phyloP scores from a whole-genome alignment of 2,329 filamentous ascomycete species.

The Fusarium pseudonygamai region DNA sequence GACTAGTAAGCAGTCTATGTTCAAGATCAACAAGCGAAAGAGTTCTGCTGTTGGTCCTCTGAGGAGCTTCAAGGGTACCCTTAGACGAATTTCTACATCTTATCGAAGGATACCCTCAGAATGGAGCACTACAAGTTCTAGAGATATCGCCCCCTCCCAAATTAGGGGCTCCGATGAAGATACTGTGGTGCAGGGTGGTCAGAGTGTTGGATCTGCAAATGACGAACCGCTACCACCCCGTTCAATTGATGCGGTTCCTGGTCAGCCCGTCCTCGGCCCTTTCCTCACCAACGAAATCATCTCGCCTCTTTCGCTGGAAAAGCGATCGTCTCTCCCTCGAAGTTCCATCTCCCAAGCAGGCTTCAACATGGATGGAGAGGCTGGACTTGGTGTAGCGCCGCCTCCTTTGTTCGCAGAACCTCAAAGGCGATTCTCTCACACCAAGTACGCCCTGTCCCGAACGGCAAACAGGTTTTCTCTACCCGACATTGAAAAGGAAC shows the following conservation, averaged over 20 bases:
- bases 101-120: constrained; percentile 30
- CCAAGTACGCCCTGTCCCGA: neutral
- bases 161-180: neutral
- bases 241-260: constrained; percentile 9
- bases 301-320: constrained; percentile 19
- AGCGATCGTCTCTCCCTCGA: neutral
- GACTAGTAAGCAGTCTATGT: neutral
- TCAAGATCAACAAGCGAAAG: neutral
- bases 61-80: constrained; percentile 16
- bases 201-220: neutral
- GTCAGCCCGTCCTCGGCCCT: constrained; percentile 1
- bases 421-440: neutral
- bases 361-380: constrained; percentile 40
- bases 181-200: neutral
- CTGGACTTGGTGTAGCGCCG: neutral
- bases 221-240: constrained; percentile 1
- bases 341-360: neutral
- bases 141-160: neutral
- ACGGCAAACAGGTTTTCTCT: constrained; percentile 8
- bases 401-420: constrained; percentile 10
- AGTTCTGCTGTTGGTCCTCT: neutral
- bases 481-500: neutral
- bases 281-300: constrained; percentile 16
- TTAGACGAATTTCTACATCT: constrained; percentile 36
- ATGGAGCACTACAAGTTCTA: constrained; percentile 27